Conservation (phyloP, 768 basidiomycete species). For the Kondoa malvinella region DNA sequence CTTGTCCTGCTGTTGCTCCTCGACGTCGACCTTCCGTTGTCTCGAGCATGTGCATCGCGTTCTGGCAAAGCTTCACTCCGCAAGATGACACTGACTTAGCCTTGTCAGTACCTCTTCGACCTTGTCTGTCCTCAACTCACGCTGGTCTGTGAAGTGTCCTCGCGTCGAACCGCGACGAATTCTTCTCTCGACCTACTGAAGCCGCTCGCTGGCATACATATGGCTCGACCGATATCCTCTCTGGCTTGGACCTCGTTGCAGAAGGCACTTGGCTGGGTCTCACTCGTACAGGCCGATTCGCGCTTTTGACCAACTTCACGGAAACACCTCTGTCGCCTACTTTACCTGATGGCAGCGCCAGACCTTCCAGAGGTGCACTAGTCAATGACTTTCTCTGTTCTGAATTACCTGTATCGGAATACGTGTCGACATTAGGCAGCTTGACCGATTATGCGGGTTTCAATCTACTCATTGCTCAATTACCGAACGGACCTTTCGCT, state of each 20-base stretch:
- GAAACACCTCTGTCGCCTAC: slow-evolving; percentile 13
- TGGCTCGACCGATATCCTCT: slow-evolving; percentile 18
- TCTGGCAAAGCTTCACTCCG: neutral
- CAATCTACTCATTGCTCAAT: neutral
- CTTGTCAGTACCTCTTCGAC: neutral
- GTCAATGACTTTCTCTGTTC: slow-evolving; percentile 28
- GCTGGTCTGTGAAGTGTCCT: slow-evolving; percentile 23
- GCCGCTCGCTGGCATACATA: slow-evolving; percentile 30
- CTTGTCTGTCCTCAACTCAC: neutral
- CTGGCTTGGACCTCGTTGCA: slow-evolving; percentile 28
- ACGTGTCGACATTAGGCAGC: slow-evolving; percentile 1
- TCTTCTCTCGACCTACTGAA: slow-evolving; percentile 29
- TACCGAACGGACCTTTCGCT: neutral
- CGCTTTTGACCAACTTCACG: slow-evolving; percentile 27
- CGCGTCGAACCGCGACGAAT: slow-evolving; percentile 33
- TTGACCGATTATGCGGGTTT: neutral
- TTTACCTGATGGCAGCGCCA: neutral
- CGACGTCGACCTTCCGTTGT: neutral
- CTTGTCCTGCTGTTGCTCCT: neutral
- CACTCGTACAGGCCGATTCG: slow-evolving; percentile 12
- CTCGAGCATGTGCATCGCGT: slow-evolving; percentile 6
- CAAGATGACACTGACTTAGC: neutral
- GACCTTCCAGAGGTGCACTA: slow-evolving; percentile 28
- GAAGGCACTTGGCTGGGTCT: slow-evolving; percentile 34
- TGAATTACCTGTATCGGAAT: neutral